Evolutionary conservation across 2,329 filamentous ascomycete species (phyloP), one percentile per base, ranked within the genome.

Genomic region (Claviceps sp.): DNA sequence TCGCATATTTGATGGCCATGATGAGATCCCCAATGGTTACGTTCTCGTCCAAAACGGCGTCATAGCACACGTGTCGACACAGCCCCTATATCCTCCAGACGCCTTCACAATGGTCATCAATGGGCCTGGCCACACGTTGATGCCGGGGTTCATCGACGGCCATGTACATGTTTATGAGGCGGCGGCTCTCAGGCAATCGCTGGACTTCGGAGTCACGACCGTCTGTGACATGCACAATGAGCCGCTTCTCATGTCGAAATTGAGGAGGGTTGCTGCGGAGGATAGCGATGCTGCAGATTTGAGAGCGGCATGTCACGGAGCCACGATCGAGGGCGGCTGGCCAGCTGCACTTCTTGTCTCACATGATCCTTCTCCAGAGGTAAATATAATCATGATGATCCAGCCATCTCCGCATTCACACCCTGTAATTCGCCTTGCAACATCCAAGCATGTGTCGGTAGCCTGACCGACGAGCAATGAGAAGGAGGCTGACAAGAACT

Each of bases 301-400:
- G 58, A 77, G 76, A 57, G 73, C 68, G 1, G 69, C 70, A 2
- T 70, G 72, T 11, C 66, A 70, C 55, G 68, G 70, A 0, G 75
- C 75, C 5, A 77, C 74, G 0, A 70, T 78, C 37, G 67, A 73
- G 5, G 73, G 70, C 40, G 75, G 75, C 2, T 78, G 75, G 75
- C 75, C 75, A n/a, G 47, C 51, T 19, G 51, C 47, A 13, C 42
- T 53, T 5, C 51, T 53, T 37, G 10, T 50, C 5, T 34, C 51
- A 38, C 42, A 50, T 17, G 51, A 53, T 50, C 47, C 51, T 34
- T 49, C 47, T 10, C 47, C 51, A 50, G 51, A 53, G 51, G 51
- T 53, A 46, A 50, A n/a, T 11, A n/a, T 24, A 11, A 16, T 2
- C 26, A 26, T 10, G 8, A 10, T 30, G 19, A n/a, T 17, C 8